Evolutionary conservation across 768 basidiomycete species (phyloP), one percentile per base, ranked within the genome.

Genomic region (Podaxis sp.): DNA sequence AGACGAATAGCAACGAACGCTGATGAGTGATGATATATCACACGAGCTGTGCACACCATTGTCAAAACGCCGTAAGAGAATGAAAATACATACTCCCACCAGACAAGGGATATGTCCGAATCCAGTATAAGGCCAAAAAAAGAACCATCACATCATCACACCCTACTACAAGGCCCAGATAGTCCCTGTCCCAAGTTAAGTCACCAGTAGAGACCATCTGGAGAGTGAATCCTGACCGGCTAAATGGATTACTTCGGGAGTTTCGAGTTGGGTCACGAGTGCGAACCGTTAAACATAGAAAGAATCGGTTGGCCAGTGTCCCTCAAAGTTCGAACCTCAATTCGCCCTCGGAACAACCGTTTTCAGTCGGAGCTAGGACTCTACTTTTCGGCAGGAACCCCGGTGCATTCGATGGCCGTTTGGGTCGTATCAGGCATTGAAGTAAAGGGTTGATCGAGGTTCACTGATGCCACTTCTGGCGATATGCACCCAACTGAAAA

Each of bases 21-120:
- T 60, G 59, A 51, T 59, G 47, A 50, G 25, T 59, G 58, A 59
- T 59, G 50, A 52, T 53, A 53, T 23, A 60, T 60, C 50, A 60
- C 51, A 10, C 51, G 42, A 53, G 59, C 59, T 60, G 59, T 60
- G 59, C 59, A 60, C 2, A 27, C 18, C 51, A 52, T 46, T 40
- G 54, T 60, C 59, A 57, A 57, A 47, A n/a, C 14, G 16, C 18
- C 32, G 47, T 21, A 48, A 25, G 56, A 35, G 46, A 44, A 40
- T 11, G 28, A 46, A 25, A 35, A 37, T n/a, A 42, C 25, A 32
- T 46, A 28, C 27, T 44, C 51, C 35, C 27, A 53, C 32, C 11
- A 21, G 11, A 35, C 27, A 44, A 42, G n/a, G 21, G 42, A 56
- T 32, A 42, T 53, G 32, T 53, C 9, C 32, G 10, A 36, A 7